Conservation (phyloP, 768 basidiomycete species). For the Mycena venus region DNA sequence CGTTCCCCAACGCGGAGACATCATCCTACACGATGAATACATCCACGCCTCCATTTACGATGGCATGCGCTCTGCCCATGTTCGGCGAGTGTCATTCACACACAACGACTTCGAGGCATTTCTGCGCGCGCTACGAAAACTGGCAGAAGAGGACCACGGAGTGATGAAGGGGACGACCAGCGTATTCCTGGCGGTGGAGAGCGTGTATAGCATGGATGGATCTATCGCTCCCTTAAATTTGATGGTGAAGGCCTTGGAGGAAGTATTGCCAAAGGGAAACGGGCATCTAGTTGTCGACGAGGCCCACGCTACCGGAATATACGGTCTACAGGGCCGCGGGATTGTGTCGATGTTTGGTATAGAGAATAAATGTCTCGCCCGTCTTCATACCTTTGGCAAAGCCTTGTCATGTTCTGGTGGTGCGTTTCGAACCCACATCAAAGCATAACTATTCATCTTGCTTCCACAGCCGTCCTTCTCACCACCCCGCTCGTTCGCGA, state of each 20-base stretch:
- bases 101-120: slow-evolving; percentile 58
- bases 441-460: neutral
- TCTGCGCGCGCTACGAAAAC: slow-evolving; percentile 38
- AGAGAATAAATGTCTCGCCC: neutral
- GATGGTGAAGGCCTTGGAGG: slow-evolving; percentile 55
- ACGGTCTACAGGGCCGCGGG: slow-evolving; percentile 62
- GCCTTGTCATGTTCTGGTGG: neutral
- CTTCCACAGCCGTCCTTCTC: neutral
- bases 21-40: slow-evolving; percentile 65
- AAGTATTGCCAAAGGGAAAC: slow-evolving; percentile 49
- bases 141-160: slow-evolving; percentile 40
- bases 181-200: slow-evolving; percentile 66
- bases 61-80: slow-evolving; percentile 57
- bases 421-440: neutral
- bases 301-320: slow-evolving; percentile 70
- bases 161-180: slow-evolving; percentile 33
- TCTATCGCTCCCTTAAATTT: slow-evolving; percentile 61
- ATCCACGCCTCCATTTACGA: slow-evolving; percentile 67
- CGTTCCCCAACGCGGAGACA: slow-evolving; percentile 59
- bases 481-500: neutral
- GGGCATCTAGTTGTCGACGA: slow-evolving; percentile 67
- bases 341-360: neutral
- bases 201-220: slow-evolving; percentile 74
- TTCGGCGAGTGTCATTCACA: slow-evolving; percentile 48
- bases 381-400: neutral